These are phyloP conservation scores for Lipomyces sp. DNA, from an alignment of 805 yeast genomes.

Conservation along the genomic window DNA sequence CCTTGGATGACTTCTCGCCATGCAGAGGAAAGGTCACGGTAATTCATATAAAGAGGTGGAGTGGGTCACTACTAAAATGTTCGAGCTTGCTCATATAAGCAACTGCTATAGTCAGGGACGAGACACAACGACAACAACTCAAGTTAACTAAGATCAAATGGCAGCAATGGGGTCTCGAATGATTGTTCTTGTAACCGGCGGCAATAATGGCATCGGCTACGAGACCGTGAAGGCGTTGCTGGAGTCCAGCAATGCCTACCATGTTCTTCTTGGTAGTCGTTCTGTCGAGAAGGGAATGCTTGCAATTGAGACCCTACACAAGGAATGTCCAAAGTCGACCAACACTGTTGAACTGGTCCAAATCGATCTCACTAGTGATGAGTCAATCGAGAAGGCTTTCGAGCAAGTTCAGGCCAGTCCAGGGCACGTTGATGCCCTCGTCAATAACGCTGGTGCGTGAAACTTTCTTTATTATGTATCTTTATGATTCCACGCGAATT, in stretches of 20 bases:
- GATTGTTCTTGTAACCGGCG: conserved; percentile 9
- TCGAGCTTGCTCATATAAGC: not conserved
- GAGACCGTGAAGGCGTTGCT: conserved; percentile 5
- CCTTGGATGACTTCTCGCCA: not conserved
- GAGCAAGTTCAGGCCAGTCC: conserved; percentile 9
- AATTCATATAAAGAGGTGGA: conserved; percentile 7
- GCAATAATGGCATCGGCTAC: conserved; percentile 11
- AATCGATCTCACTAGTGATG: conserved; percentile 5
- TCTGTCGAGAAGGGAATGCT: conserved; percentile 3
- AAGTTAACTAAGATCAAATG: conserved; percentile 4
- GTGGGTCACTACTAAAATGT: conserved; percentile 4
- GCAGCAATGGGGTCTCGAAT: conserved; percentile 4
- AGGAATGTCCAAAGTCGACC: conserved; percentile 11
- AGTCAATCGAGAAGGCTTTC: conserved; percentile 7
- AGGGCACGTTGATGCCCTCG: conserved; percentile 4
- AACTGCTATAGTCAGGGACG: not conserved
- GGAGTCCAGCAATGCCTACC: conserved; percentile 7
- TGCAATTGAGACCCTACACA: conserved; percentile 9
- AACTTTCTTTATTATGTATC: not conserved
- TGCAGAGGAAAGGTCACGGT: not conserved
- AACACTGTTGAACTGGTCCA: conserved; percentile 6
- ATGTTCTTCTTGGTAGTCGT: conserved; percentile 2
- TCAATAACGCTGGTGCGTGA: conserved; percentile 3
- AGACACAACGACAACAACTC: conserved; percentile 5
- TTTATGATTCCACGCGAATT: conserved; percentile 7